Evolutionary conservation across 1,284 basidiomycete species (phyloP).

Genomic region (Microbotryum scabiosae): DNA sequence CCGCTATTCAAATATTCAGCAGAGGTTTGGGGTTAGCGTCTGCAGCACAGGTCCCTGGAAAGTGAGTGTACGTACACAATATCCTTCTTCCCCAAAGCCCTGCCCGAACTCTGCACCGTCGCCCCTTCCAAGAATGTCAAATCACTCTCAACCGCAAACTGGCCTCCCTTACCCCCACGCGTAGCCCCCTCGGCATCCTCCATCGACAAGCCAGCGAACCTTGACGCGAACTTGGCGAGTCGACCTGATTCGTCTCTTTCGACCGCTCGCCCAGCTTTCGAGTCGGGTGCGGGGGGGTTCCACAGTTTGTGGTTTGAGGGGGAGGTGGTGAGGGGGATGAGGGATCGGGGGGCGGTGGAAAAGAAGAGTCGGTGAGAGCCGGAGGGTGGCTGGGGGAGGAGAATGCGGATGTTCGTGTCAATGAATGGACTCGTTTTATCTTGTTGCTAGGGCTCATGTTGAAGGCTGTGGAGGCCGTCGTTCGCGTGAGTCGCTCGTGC

Average conservation of each 20-base stretch:
- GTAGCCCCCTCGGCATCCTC: not conserved
- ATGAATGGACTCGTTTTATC: too few species aligned
- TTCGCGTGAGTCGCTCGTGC: too few species aligned
- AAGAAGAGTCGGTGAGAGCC: conserved; percentile 23
- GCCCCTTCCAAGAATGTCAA: conserved; percentile 20
- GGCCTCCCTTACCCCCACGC: not conserved
- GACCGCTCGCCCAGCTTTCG: conserved; percentile 8
- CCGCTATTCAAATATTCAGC: not conserved
- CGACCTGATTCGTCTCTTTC: conserved; percentile 28
- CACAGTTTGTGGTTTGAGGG: conserved; percentile 28
- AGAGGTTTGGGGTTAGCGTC: not conserved
- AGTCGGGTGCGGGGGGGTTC: conserved; percentile 28
- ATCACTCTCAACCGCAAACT: conserved; percentile 22
- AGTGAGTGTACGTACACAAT: conserved; percentile 5
- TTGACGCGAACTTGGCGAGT: conserved; percentile 14
- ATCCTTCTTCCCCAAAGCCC: conserved; percentile 18
- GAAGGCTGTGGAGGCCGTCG: too few species aligned
- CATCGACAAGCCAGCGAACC: conserved; percentile 5
- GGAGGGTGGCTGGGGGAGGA: conserved; percentile 2
- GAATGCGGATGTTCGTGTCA: too few species aligned
- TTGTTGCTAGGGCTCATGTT: too few species aligned
- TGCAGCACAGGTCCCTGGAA: too few species aligned
- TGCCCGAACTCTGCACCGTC: conserved; percentile 18
- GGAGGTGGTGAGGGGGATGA: conserved; percentile 27
- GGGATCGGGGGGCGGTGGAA: conserved; percentile 19